A percentile compares a stretch with the other conserved stretches of the same genome.
Conservation (phyloP, 2,329 filamentous ascomycete genomes). For the Penicillium corylophilum region DNA sequence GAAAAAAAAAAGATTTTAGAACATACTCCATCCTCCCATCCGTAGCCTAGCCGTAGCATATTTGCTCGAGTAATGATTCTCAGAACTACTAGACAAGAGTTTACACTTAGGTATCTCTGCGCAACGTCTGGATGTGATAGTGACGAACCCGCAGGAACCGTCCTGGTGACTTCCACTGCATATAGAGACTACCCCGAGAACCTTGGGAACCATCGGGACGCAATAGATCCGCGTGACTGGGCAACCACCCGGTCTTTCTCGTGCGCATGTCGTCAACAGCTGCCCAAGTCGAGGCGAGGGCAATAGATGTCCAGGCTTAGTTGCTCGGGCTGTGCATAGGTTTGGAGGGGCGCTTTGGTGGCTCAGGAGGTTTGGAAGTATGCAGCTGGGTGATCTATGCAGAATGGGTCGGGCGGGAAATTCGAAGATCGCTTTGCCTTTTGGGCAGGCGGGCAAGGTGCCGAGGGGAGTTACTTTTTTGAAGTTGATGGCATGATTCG, state of each 20-base stretch:
- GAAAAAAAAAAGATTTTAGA: constrained; percentile 2
- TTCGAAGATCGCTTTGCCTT: too few relatives aligned
- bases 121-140: neutral
- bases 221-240: neutral
- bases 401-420: too few relatives aligned
- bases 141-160: constrained; percentile 1
- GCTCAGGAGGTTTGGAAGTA: neutral
- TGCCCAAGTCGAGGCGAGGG: neutral
- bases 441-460: too few relatives aligned
- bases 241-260: neutral
- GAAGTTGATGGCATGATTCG: too few relatives aligned
- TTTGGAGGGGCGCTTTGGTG: too few relatives aligned
- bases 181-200: neutral
- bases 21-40: neutral
- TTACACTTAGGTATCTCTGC: neutral
- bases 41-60: too few relatives aligned
- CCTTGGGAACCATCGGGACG: too few relatives aligned
- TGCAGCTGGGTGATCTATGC: neutral
- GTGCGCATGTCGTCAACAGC: neutral
- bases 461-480: too few relatives aligned
- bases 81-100: neutral
- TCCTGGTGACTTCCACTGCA: neutral
- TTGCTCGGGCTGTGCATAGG: neutral
- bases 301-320: too few relatives aligned
- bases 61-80: neutral